Percentiles rank a stretch among this genome's conserved stretches.
Conservation (phyloP, 768 basidiomycete genomes). For the Trametes maxima region DNA sequence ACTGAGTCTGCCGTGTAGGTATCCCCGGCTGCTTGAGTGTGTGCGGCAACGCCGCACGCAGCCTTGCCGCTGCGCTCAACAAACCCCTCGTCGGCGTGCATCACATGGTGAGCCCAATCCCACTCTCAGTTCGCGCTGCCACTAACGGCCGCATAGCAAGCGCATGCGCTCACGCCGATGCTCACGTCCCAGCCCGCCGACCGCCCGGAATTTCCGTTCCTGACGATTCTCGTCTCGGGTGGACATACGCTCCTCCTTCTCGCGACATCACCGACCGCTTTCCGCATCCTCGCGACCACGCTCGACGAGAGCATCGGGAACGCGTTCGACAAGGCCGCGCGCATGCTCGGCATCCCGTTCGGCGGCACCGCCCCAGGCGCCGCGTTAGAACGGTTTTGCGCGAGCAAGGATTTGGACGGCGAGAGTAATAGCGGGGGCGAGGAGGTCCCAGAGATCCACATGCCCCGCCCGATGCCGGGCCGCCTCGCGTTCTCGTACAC, state of each 20-base stretch:
- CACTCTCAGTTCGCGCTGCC: background rate
- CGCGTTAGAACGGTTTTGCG: slow-evolving; percentile 76
- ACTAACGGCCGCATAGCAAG: slow-evolving; percentile 62
- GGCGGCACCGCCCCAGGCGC: slow-evolving; percentile 68
- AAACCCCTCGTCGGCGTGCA: slow-evolving; percentile 91
- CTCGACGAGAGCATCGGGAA: slow-evolving; percentile 77
- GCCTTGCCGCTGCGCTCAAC: slow-evolving; percentile 71
- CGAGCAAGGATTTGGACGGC: slow-evolving; percentile 32
- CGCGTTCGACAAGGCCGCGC: slow-evolving; percentile 82
- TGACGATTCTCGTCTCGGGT: slow-evolving; percentile 89
- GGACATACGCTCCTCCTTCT: slow-evolving; percentile 91
- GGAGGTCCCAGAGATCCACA: slow-evolving; percentile 1
- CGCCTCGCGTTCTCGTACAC: slow-evolving; percentile 77
- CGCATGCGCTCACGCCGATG: slow-evolving; percentile 82
- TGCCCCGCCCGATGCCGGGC: slow-evolving; percentile 45
- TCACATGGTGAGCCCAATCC: slow-evolving; percentile 73
- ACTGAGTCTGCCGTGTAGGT: slow-evolving; percentile 40
- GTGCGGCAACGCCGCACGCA: slow-evolving; percentile 81
- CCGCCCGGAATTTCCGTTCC: slow-evolving; percentile 75
- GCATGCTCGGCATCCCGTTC: slow-evolving; percentile 69
- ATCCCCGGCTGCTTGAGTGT: slow-evolving; percentile 82
- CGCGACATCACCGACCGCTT: slow-evolving; percentile 57
- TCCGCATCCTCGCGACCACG: slow-evolving; percentile 73
- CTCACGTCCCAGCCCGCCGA: slow-evolving; percentile 55
- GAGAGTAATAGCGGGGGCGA: background rate